Conservation (phyloP, 1,139 yeast species). For the Taiozyma onychis region DNA sequence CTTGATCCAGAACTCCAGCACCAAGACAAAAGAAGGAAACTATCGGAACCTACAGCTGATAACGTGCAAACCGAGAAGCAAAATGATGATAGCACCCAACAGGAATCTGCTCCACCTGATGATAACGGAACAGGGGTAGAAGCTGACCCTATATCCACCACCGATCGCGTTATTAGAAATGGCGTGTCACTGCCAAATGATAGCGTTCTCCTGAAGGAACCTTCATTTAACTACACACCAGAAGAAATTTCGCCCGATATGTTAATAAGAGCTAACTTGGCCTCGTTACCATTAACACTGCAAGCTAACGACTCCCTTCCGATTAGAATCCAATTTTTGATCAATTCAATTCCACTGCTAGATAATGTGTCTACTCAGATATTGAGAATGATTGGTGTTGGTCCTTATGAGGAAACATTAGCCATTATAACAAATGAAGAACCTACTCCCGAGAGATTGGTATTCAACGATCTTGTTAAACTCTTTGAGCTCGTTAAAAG, state of each 20-base stretch:
- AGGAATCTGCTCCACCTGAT: not conserved
- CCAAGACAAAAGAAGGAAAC: conserved; percentile 4
- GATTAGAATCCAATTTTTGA: conserved; percentile 52
- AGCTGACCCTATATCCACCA: not conserved
- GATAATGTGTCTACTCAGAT: conserved; percentile 75
- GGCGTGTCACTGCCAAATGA: conserved; percentile 32
- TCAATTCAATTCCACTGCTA: conserved; percentile 64
- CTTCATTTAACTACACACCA: conserved; percentile 12
- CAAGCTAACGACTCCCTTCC: conserved; percentile 53
- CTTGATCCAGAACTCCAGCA: not conserved
- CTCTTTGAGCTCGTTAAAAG: conserved; percentile 69
- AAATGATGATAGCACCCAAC: not conserved
- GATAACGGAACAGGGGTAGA: not conserved
- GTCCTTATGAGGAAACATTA: conserved; percentile 69
- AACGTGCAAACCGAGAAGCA: not conserved
- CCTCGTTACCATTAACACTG: conserved; percentile 52
- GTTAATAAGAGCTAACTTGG: conserved; percentile 46
- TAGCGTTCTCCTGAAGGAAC: conserved; percentile 33
- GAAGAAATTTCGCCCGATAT: conserved; percentile 20
- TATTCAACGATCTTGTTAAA: conserved; percentile 66
- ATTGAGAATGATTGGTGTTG: conserved; percentile 58
- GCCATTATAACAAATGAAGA: conserved; percentile 70
- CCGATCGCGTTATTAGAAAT: conserved; percentile 11
- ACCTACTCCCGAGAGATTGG: conserved; percentile 54
- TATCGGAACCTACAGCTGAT: not conserved